Evolutionary conservation across 1,139 yeast genomes (phyloP), one percentile per base, ranked within the genome.

Genomic region (Geotrichum cucujoidarum): DNA sequence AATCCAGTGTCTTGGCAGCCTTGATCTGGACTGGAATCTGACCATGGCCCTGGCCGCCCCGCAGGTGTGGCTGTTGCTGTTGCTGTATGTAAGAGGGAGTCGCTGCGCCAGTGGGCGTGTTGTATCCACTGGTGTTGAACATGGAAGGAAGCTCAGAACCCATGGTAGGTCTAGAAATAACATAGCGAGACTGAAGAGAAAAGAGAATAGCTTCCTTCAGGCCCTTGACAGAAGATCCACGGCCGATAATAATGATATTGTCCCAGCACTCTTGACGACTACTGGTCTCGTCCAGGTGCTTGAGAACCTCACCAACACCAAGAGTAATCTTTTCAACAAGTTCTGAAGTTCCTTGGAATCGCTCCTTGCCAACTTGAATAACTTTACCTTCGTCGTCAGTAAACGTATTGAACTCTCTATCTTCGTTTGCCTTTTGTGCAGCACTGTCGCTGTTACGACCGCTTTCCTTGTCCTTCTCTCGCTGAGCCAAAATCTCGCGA

Each of bases 231-330:
- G 76, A 74, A 45, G 82, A 74, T 0, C 95, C 85, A 17, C 82
- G 77, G 1, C 98, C 98, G 36, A 81, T 76, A 46, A 90, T 67
- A 18, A 90, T 77, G 50, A 92, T 69, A 65, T 87, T 88, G 58
- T 89, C 95, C 79, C 88, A 92, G 58, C 92, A 79, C 49, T 84
- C 92, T 65, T 85, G 95, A 55, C 94, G 77, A 61, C 81, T 82
- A 55, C 75, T 77, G 33, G 81, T 68, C 57, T 86, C 94, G 29
- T 82, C 82, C 30, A 88, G 72, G 49, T 72, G 71, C 16, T 66
- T 60, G 51, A 88, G 68, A 0, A 80, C 71, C 29, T 70, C 68
- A 50, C 79, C 80, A 2, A 86, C 76, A 6, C 76, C 76, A 31
- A 68, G 69, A 1, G 84, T 74, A 20, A 90, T 72, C 22, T 65